A percentile compares a stretch with the other conserved stretches of the same genome.
Evolutionary conservation across 176 grass and related monocot genomes (phyloP).

Genomic region (Triticum dicoccoides): DNA sequence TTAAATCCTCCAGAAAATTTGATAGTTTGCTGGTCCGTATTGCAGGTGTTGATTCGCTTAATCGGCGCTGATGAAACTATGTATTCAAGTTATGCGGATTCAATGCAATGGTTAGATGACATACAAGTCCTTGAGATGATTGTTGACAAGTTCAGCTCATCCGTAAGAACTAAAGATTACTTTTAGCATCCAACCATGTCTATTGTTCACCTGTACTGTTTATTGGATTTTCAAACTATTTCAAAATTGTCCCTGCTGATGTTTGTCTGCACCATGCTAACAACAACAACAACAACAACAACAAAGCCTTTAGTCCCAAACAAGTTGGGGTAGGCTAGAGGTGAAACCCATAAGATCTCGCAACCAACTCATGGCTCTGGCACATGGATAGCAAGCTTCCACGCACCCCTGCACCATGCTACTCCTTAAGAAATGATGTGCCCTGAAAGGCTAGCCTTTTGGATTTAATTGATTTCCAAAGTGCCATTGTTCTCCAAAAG

Average conservation of each 20-base stretch:
- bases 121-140: constrained; percentile 96
- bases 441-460: neutral
- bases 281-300: too few relatives aligned
- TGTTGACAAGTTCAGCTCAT: constrained; percentile 90
- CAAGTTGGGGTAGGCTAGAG: too few relatives aligned
- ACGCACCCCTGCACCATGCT: neutral
- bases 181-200: constrained; percentile 31
- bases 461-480: neutral
- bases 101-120: constrained; percentile 94
- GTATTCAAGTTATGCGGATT: constrained; percentile 71
- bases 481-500: neutral
- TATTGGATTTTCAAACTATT: constrained; percentile 17
- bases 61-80: constrained; percentile 91
- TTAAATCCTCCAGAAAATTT: neutral
- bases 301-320: too few relatives aligned
- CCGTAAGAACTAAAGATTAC: constrained; percentile 59
- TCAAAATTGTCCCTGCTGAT: neutral
- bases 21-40: constrained; percentile 26
- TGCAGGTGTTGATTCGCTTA: constrained; percentile 81
- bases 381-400: too few relatives aligned
- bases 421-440: neutral
- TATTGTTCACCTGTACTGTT: neutral
- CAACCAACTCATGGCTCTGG: too few relatives aligned
- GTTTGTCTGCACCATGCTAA: neutral
- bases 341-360: too few relatives aligned